phyloP scores from a whole-genome alignment of 495 filamentous ascomycete genomes.

The Podospora bellae-mahoneyi region DNA sequence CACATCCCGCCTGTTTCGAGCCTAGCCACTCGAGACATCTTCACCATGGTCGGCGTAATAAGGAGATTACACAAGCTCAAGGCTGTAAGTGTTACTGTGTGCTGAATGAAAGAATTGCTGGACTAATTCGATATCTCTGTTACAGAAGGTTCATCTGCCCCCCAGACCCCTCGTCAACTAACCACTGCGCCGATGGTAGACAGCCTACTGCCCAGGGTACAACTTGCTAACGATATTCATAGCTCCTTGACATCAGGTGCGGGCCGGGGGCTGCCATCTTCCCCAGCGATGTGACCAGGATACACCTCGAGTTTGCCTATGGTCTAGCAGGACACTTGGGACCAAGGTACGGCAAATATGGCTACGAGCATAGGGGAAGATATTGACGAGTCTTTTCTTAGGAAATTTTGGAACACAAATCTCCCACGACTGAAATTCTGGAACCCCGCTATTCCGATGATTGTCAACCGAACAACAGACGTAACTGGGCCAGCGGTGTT shows the following conservation, averaged over 20 bases:
- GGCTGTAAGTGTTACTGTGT: constrained; percentile 56
- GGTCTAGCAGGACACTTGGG: constrained; percentile 71
- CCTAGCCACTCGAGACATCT: constrained; percentile 15
- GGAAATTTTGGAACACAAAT: constrained; percentile 82
- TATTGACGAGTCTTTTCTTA: constrained; percentile 26
- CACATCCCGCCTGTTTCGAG: constrained; percentile 14
- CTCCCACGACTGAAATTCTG: constrained; percentile 89
- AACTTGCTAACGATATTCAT: constrained; percentile 16
- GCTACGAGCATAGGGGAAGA: not conserved
- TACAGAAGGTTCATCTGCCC: constrained; percentile 36
- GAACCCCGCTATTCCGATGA: constrained; percentile 82
- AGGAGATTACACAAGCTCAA: constrained; percentile 76
- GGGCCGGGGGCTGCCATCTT: constrained; percentile 82
- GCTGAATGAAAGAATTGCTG: not conserved
- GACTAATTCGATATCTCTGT: constrained; percentile 21
- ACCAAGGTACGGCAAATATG: constrained; percentile 56
- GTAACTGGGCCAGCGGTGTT: constrained; percentile 60
- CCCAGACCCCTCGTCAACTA: constrained; percentile 14
- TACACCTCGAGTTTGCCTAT: constrained; percentile 76
- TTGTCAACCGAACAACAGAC: constrained; percentile 63
- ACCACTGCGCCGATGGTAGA: constrained; percentile 1
- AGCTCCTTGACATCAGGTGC: constrained; percentile 68
- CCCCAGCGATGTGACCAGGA: constrained; percentile 71
- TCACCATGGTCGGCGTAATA: constrained; percentile 73
- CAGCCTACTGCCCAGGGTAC: not conserved